These are phyloP conservation scores for Tetrastigma voinierianum DNA, from an alignment of 164 flowering plant genomes.

Conservation along the genomic window DNA sequence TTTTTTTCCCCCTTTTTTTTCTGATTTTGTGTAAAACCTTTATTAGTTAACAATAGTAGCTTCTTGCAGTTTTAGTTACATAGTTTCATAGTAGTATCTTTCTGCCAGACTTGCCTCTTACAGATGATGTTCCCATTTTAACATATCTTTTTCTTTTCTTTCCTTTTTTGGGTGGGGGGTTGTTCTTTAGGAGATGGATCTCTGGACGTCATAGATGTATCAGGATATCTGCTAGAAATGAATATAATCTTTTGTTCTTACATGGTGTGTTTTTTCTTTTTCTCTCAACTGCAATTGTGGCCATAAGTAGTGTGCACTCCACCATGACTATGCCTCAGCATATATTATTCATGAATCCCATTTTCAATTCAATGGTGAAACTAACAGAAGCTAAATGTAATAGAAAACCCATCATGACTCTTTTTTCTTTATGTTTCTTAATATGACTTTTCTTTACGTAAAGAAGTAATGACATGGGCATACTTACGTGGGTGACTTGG, in stretches of 20 bases:
- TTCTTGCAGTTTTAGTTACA: slow-evolving; percentile 12
- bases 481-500: too few relatives aligned
- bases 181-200: slow-evolving; percentile 12
- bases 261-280: not conserved
- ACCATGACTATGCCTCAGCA: too few relatives aligned
- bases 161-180: slow-evolving; percentile 17
- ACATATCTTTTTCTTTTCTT: slow-evolving; percentile 3
- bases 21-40: slow-evolving; percentile 15
- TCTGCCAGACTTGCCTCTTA: slow-evolving; percentile 7
- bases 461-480: too few relatives aligned
- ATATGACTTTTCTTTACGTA: too few relatives aligned
- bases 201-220: slow-evolving; percentile 18
- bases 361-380: not conserved
- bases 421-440: not conserved
- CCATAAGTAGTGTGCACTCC: not conserved
- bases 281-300: not conserved
- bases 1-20: not conserved
- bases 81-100: slow-evolving; percentile 21
- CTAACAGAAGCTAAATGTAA: not conserved
- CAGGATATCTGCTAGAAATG: slow-evolving; percentile 19
- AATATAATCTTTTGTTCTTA: slow-evolving; percentile 13
- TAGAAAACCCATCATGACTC: not conserved
- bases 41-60: slow-evolving; percentile 15
- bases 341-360: not conserved
- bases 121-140: slow-evolving; percentile 10